phyloP scores from a whole-genome alignment of 106 monocot genomes.

The Chionographis japonica region DNA sequence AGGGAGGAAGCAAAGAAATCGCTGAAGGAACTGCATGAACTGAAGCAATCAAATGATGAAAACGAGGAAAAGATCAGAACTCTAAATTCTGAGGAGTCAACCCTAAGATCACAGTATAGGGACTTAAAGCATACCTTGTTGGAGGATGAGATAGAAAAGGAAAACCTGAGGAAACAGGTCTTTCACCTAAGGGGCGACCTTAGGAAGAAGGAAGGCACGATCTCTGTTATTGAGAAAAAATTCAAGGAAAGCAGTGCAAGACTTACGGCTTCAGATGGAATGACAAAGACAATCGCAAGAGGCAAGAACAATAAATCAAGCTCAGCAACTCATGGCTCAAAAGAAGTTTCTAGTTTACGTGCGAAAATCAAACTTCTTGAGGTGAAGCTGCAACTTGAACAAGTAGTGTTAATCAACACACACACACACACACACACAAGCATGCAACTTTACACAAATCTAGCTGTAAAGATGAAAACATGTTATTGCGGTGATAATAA shows the following conservation, averaged over 20 bases:
- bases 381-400: neutral
- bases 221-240: constrained; percentile 20
- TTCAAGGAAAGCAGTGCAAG: constrained; percentile 16
- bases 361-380: constrained; percentile 13
- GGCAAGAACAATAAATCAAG: neutral
- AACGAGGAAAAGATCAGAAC: constrained; percentile 34
- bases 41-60: constrained; percentile 31
- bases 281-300: neutral
- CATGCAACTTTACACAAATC: too few species aligned
- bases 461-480: too few species aligned
- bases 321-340: constrained; percentile 2
- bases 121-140: constrained; percentile 39
- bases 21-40: constrained; percentile 27
- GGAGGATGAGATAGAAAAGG: constrained; percentile 42
- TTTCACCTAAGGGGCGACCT: constrained; percentile 22
- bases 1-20: constrained; percentile 35
- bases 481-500: too few species aligned
- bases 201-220: constrained; percentile 27
- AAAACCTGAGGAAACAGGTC: constrained; percentile 37
- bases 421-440: too few species aligned
- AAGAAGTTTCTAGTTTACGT: constrained; percentile 7
- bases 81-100: constrained; percentile 34
- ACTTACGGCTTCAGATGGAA: neutral
- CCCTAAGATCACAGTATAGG: constrained; percentile 23
- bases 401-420: too few species aligned